A percentile compares a stretch with the other conserved stretches of the same genome.
Conservation (phyloP, 129 eudicot species). For the Pulicaria dysenterica region DNA sequence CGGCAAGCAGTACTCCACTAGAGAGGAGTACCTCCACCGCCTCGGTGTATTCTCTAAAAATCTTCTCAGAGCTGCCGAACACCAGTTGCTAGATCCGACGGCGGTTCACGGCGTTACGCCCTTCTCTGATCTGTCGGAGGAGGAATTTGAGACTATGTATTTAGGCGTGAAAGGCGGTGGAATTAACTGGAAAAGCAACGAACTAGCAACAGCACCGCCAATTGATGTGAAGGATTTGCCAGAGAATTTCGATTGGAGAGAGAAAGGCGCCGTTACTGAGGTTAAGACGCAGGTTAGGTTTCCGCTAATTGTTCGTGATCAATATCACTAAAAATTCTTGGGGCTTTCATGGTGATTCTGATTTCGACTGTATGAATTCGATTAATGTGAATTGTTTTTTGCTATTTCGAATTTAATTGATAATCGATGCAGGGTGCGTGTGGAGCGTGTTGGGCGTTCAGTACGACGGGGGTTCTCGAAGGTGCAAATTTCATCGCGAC, state of each 20-base stretch:
- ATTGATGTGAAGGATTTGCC: constrained; percentile 69
- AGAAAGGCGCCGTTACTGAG: constrained; percentile 86
- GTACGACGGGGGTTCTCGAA: constrained; percentile 87
- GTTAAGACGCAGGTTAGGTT: constrained; percentile 79
- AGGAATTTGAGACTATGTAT: constrained; percentile 17
- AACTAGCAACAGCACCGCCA: constrained; percentile 35
- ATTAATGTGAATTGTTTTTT: neutral
- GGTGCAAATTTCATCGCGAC: constrained; percentile 72
- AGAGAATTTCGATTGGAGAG: constrained; percentile 86
- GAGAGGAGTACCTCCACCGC: constrained; percentile 80
- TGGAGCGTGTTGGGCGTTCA: constrained; percentile 90
- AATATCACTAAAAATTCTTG: constrained; percentile 59
- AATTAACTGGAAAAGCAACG: neutral
- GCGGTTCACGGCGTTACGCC: constrained; percentile 83
- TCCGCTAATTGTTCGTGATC: neutral
- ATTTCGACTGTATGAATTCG: neutral
- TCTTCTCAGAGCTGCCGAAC: constrained; percentile 74
- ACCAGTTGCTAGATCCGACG: constrained; percentile 83
- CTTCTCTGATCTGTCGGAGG: constrained; percentile 17
- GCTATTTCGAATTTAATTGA: neutral
- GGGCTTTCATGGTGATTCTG: constrained; percentile 18
- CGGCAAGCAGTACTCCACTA: constrained; percentile 61
- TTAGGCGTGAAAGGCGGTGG: constrained; percentile 1
- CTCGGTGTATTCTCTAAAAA: constrained; percentile 70
- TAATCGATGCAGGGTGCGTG: constrained; percentile 49